Conservation (phyloP, 148 eudicot species). For the Diospyros lotus region DNA sequence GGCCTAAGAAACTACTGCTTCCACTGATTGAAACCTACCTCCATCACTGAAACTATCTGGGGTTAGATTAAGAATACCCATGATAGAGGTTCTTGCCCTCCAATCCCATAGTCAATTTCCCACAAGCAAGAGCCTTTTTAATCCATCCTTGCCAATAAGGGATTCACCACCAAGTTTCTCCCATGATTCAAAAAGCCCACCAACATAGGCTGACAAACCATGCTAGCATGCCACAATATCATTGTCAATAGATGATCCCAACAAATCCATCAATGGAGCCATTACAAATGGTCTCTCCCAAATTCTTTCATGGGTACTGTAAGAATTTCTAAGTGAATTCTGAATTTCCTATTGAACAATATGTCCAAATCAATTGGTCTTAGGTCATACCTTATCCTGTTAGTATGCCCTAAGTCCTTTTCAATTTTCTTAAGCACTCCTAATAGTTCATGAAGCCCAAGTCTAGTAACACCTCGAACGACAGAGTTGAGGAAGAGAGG, state of each 20-base stretch:
- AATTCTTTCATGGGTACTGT: conserved; percentile 77
- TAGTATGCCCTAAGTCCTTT: conserved; percentile 79
- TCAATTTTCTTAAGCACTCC: conserved; percentile 71
- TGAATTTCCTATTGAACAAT: conserved; percentile 66
- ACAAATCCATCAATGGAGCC: conserved; percentile 77
- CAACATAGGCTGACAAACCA: conserved; percentile 41
- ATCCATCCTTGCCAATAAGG: conserved; percentile 72
- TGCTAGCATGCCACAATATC: conserved; percentile 69
- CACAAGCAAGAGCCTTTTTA: conserved; percentile 77
- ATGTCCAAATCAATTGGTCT: conserved; percentile 86
- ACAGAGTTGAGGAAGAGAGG: conserved; percentile 90
- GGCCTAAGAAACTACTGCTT: conserved; percentile 60
- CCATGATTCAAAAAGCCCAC: conserved; percentile 83
- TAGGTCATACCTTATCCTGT: conserved; percentile 84
- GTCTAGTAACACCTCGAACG: conserved; percentile 74
- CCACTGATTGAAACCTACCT: conserved; percentile 55
- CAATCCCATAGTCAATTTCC: conserved; percentile 69
- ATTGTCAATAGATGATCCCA: conserved; percentile 56
- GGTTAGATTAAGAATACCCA: conserved; percentile 88
- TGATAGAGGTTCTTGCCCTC: conserved; percentile 65
- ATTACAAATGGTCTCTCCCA: conserved; percentile 96
- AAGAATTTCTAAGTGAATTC: conserved; percentile 55
- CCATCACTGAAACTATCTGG: conserved; percentile 99
- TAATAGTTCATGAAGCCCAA: conserved; percentile 69
- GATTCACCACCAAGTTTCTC: conserved; percentile 84